Percentiles rank a stretch among this genome's conserved stretches.
Conservation (phyloP, 2,329 filamentous ascomycete genomes). For the Cladosporium sp. region DNA sequence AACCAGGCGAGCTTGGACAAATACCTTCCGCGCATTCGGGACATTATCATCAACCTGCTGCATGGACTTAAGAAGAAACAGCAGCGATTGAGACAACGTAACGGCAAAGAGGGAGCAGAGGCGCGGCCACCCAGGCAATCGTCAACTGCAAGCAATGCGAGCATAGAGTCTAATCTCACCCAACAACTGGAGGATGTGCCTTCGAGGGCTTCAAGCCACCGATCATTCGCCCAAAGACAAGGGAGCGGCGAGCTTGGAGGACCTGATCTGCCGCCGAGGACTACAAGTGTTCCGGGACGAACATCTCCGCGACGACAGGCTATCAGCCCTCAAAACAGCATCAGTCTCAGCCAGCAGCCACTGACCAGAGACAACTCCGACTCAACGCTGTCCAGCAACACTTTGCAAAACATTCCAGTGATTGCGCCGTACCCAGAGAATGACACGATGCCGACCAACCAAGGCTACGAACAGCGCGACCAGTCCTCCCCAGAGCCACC, state of each 20-base stretch:
- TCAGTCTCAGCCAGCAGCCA: conserved; percentile 25
- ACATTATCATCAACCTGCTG: conserved; percentile 97
- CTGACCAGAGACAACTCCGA: conserved; percentile 48
- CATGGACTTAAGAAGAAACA: conserved; percentile 97
- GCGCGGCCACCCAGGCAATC: conserved; percentile 41
- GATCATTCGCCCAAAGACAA: conserved; percentile 41
- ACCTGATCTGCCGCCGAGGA: conserved; percentile 50
- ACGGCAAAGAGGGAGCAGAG: conserved; percentile 45
- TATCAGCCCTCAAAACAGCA: conserved; percentile 38
- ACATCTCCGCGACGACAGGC: conserved; percentile 46
- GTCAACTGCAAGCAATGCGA: conserved; percentile 49
- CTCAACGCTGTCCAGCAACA: conserved; percentile 68
- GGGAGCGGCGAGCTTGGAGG: conserved; percentile 43
- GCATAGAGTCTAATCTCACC: conserved; percentile 46
- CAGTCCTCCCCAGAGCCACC: conserved; percentile 53
- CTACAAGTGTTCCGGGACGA: conserved; percentile 47
- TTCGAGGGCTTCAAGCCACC: conserved; percentile 42
- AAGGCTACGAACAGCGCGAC: conserved; percentile 27
- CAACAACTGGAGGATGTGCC: conserved; percentile 46
- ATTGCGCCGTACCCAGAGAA: conserved; percentile 71
- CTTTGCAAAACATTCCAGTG: conserved; percentile 74
- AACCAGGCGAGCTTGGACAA: conserved; percentile 90
- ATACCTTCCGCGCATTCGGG: conserved; percentile 89
- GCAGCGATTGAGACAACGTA: conserved; percentile 70
- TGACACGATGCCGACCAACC: conserved; percentile 47